Conservation (phyloP, 305 asterid genomes). For the Solanum hybrid region DNA sequence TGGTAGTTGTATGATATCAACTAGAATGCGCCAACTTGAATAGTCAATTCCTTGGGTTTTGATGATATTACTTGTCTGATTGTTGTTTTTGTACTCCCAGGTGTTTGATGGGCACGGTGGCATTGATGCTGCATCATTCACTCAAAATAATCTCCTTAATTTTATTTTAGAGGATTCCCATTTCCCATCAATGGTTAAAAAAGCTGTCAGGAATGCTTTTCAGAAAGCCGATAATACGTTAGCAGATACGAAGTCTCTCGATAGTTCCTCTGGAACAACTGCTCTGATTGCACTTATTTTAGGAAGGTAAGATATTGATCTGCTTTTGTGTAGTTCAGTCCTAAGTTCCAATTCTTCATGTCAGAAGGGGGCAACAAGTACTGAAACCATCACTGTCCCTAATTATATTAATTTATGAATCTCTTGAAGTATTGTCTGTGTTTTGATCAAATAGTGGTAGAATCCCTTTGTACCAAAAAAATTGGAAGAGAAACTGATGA, state of each 20-base stretch:
- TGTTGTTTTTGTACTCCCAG: conserved; percentile 26
- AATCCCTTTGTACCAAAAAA: not conserved
- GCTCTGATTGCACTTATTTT: conserved; percentile 39
- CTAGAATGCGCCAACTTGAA: not conserved
- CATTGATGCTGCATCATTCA: conserved; percentile 81
- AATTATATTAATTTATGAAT: not conserved
- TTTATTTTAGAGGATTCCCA: conserved; percentile 64
- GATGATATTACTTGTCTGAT: not conserved
- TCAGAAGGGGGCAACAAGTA: not conserved
- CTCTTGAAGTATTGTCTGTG: not conserved
- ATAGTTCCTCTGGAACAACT: conserved; percentile 81
- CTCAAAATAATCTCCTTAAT: conserved; percentile 56
- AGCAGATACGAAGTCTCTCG: conserved; percentile 65
- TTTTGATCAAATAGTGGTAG: not conserved
- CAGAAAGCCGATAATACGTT: conserved; percentile 69
- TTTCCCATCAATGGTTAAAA: conserved; percentile 54
- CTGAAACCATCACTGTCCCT: not conserved
- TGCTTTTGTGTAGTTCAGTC: not conserved
- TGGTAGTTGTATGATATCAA: not conserved
- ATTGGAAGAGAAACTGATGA: not conserved
- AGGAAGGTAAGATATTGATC: conserved; percentile 52
- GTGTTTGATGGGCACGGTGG: conserved; percentile 98
- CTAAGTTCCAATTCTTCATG: not conserved
- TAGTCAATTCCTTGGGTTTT: not conserved
- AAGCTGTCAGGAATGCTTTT: conserved; percentile 72